These are phyloP conservation scores for Dryadomyces quercus-mongolicae DNA, from an alignment of 2,329 filamentous ascomycete genomes.

Conservation along the genomic window DNA sequence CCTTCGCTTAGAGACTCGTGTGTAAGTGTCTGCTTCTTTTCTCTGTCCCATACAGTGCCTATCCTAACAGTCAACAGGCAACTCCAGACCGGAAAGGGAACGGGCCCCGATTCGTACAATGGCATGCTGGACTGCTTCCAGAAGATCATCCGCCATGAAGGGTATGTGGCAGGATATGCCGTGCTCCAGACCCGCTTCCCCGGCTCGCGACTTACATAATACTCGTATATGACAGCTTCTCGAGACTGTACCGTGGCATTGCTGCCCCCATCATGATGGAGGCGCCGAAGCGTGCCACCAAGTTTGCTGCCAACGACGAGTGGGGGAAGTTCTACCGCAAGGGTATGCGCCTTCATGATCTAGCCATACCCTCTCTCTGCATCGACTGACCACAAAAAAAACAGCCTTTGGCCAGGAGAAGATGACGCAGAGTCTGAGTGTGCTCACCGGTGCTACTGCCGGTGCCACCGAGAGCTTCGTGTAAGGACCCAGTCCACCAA, in stretches of 20 bases:
- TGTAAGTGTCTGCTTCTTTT: conserved; percentile 8
- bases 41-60: background rate
- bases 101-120: conserved; percentile 76
- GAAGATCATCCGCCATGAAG: conserved; percentile 94
- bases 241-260: conserved; percentile 90
- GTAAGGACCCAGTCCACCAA: conserved; percentile 3
- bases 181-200: background rate
- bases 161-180: conserved; percentile 39
- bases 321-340: conserved; percentile 94
- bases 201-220: background rate
- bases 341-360: conserved; percentile 10
- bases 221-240: conserved; percentile 43
- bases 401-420: conserved; percentile 63
- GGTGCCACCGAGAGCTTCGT: conserved; percentile 89
- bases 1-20: conserved; percentile 11
- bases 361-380: too few species aligned
- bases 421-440: conserved; percentile 84
- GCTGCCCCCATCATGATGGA: conserved; percentile 96
- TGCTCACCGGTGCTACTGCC: conserved; percentile 87
- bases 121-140: conserved; percentile 97
- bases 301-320: conserved; percentile 97
- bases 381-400: background rate
- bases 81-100: conserved; percentile 63
- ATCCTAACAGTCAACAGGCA: conserved; percentile 42
- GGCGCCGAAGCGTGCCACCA: conserved; percentile 52